phyloP scores from a whole-genome alignment of 306 rosid species.

The Morella rubra region DNA sequence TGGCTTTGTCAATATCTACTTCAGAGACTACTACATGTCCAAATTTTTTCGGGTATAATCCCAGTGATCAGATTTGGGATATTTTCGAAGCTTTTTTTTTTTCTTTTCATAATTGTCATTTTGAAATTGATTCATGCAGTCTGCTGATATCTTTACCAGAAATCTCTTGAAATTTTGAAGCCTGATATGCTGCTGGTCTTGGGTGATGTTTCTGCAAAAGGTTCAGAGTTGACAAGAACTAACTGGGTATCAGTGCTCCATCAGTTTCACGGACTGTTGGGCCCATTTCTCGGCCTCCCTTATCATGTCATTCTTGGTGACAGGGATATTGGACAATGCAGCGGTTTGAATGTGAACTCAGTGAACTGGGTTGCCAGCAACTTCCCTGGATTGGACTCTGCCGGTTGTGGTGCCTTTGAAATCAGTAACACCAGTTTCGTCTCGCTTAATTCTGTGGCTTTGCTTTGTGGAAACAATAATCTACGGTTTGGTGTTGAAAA shows the following conservation, averaged over 20 bases:
- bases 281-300: slow-evolving; percentile 58
- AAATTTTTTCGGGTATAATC: slow-evolving; percentile 55
- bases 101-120: not conserved
- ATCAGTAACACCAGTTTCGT: slow-evolving; percentile 59
- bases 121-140: not conserved
- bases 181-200: slow-evolving; percentile 69
- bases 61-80: too few relatives aligned
- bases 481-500: slow-evolving; percentile 64
- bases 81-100: not conserved
- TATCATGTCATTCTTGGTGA: slow-evolving; percentile 68
- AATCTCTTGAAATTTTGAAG: slow-evolving; percentile 50
- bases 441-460: slow-evolving; percentile 59
- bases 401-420: slow-evolving; percentile 64
- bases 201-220: slow-evolving; percentile 72
- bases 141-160: slow-evolving; percentile 43
- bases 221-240: slow-evolving; percentile 44
- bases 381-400: slow-evolving; percentile 53
- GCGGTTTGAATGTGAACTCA: slow-evolving; percentile 30
- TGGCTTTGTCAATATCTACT: slow-evolving; percentile 33
- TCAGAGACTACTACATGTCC: slow-evolving; percentile 53
- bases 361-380: slow-evolving; percentile 49
- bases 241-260: slow-evolving; percentile 49
- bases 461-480: slow-evolving; percentile 52
- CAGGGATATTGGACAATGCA: slow-evolving; percentile 58
- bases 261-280: slow-evolving; percentile 46